Evolutionary conservation across 305 asterid species (phyloP), one percentile per base, ranked within the genome.

Genomic region (Fraxinus angustifolia): DNA sequence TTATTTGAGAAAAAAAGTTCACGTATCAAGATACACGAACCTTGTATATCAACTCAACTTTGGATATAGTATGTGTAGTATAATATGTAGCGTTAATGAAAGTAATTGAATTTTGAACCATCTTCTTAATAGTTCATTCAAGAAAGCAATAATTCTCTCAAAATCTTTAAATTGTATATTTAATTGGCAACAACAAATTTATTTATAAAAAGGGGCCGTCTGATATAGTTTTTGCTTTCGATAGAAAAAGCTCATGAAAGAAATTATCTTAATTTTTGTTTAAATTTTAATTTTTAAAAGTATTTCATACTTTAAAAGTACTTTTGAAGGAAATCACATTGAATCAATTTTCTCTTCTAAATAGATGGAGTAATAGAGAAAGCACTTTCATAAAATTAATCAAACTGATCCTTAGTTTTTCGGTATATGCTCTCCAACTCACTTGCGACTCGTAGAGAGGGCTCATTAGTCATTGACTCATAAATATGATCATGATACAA

Each of bases 401-500:
- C 17, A 12, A 45, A 45, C 4, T 2, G 1, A 2, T 40, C 4
- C 50, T 42, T 36, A 36, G 53, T 11, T 42, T 45, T 45, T 3
- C 56, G 17, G 3, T 45, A n/a, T 53, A 53, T 53, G 8, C 21
- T 53, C 62, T n/a, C 62, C 62, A n/a, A 53, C 23, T 53, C 67
- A 56, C 65, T 5, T 56, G 67, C 19, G 67, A 17, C 10, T 17
- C 2, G 10, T 56, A 0, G 28, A 56, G 67, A 56, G 67, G 67
- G 12, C 28, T 65, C 35, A 65, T 65, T 65, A 11, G 35, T 10
- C 73, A 86, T 78, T 42, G 85, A 86, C 58, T 78, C 83, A 76
- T 87, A 81, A 88, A 88, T 89, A 87, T 84, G 84, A 85, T 81
- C 87, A 71, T 28, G 73, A 5, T 6, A 33, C 4, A 70, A 31